A percentile compares a stretch with the other conserved stretches of the same genome.
phyloP scores from a whole-genome alignment of 768 basidiomycete species.

The Boletales sp. region DNA sequence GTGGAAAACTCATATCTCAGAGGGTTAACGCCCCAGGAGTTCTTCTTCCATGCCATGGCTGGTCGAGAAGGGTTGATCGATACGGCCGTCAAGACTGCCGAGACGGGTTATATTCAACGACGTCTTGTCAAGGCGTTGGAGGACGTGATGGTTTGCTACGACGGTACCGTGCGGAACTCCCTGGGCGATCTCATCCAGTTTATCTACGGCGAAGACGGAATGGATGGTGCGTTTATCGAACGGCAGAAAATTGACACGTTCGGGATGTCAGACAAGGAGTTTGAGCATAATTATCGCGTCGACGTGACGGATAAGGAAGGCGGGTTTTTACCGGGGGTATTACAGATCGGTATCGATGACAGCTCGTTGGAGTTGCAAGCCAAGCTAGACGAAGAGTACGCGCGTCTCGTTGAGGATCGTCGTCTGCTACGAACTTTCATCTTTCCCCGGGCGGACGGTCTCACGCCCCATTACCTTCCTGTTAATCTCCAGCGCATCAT shows the following conservation, averaged over 20 bases:
- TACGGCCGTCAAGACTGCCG: constrained; percentile 99
- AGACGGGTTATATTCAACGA: constrained; percentile 98
- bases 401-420: constrained; percentile 70
- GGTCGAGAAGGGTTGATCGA: constrained; percentile 99
- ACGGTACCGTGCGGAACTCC: constrained; percentile 97
- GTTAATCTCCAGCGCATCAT: constrained; percentile 95
- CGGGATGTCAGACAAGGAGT: constrained; percentile 73
- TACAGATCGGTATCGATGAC: constrained; percentile 88
- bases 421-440: constrained; percentile 73
- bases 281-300: constrained; percentile 91
- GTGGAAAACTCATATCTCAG: constrained; percentile 98
- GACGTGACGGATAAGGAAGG: constrained; percentile 83
- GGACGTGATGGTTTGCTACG: constrained; percentile 96
- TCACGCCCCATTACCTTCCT: constrained; percentile 79
- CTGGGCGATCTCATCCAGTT: constrained; percentile 96
- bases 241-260: constrained; percentile 92
- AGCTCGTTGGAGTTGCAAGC: constrained; percentile 78
- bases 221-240: constrained; percentile 98
- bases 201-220: constrained; percentile 97
- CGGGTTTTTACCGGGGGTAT: constrained; percentile 73
- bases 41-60: constrained; percentile 99
- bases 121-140: constrained; percentile 97
- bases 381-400: constrained; percentile 78
- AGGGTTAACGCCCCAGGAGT: constrained; percentile 95
- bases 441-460: constrained; percentile 73